Evolutionary conservation across 305 asterid species (phyloP).

Genomic region (Coffea humblotiana): DNA sequence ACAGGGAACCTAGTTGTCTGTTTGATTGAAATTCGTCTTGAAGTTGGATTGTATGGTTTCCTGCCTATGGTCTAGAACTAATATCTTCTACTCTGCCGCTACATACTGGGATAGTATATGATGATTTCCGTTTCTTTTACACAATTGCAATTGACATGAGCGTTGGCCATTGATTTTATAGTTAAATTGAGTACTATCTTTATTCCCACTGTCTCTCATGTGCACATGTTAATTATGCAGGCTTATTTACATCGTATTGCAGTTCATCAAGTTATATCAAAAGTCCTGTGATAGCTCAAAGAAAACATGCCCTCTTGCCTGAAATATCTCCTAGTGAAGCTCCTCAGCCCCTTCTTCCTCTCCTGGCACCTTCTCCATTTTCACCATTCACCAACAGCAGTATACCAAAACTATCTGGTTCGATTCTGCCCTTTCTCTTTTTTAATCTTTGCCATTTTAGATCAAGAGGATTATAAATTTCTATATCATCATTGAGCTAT

Average conservation of each 20-base stretch:
- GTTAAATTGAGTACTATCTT: background rate
- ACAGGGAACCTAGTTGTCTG: background rate
- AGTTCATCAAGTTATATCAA: constrained; percentile 34
- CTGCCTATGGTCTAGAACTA: background rate
- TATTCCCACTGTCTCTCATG: constrained; percentile 1
- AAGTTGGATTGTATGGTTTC: background rate
- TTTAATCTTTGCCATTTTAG: constrained; percentile 8
- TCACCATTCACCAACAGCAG: constrained; percentile 89
- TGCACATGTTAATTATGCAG: constrained; percentile 44
- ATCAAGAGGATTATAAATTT: background rate
- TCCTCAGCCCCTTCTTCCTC: constrained; percentile 85
- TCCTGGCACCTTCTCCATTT: constrained; percentile 93
- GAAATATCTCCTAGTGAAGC: constrained; percentile 57
- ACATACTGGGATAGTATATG: background rate
- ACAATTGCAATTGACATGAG: background rate
- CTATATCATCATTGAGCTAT: background rate
- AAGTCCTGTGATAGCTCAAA: constrained; percentile 36
- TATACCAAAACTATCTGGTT: constrained; percentile 86
- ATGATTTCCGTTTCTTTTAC: background rate
- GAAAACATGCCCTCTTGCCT: constrained; percentile 59
- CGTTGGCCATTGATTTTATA: background rate
- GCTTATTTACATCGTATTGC: constrained; percentile 41
- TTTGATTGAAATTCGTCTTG: background rate
- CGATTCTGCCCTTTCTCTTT: constrained; percentile 23
- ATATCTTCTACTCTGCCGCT: background rate